phyloP scores from a whole-genome alignment of 148 eudicot genomes.

The Rhododendron ovatum region DNA sequence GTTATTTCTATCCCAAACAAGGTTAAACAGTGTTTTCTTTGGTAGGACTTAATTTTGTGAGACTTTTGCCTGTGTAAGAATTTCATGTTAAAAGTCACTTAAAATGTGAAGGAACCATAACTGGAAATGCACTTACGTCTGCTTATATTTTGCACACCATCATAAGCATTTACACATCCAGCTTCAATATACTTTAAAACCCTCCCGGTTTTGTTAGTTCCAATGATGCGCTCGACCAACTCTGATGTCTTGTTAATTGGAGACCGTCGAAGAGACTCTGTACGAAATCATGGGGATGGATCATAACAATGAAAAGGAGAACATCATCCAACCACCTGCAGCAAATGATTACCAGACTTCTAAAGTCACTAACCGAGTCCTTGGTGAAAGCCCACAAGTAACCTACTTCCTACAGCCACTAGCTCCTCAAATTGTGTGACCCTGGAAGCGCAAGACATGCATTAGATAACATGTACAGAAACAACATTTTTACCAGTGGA shows the following conservation, averaged over 20 bases:
- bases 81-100: neutral
- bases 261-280: slow-evolving; percentile 42
- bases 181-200: slow-evolving; percentile 42
- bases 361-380: slow-evolving; percentile 33
- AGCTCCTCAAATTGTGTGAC: slow-evolving; percentile 57
- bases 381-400: slow-evolving; percentile 50
- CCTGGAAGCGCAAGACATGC: slow-evolving; percentile 14
- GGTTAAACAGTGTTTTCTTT: neutral
- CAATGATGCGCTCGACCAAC: slow-evolving; percentile 36
- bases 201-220: slow-evolving; percentile 45
- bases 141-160: slow-evolving; percentile 27
- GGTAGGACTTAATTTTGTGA: neutral
- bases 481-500: neutral
- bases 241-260: slow-evolving; percentile 39
- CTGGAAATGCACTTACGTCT: slow-evolving; percentile 30
- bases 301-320: neutral
- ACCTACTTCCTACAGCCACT: slow-evolving; percentile 32
- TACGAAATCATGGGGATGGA: neutral
- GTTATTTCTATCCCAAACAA: neutral
- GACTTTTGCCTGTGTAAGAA: neutral
- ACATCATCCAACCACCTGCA: neutral
- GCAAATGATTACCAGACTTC: neutral
- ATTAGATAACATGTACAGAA: neutral
- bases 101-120: neutral
- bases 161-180: slow-evolving; percentile 44